phyloP scores from a whole-genome alignment of 768 basidiomycete genomes.

The Pulveroboletus sp. region DNA sequence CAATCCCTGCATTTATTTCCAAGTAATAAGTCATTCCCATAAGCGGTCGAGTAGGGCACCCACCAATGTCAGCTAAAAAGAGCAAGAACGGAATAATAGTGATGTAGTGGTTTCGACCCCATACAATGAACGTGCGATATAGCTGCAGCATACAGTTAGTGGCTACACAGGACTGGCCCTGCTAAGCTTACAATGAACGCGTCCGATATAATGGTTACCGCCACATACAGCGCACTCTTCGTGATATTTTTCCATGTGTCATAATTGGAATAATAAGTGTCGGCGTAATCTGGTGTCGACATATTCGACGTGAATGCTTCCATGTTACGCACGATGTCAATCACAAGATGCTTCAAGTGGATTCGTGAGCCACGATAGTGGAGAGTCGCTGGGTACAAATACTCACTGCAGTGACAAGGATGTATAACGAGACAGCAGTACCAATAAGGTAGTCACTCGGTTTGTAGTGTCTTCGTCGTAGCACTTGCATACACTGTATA shows the following conservation, averaged over 20 bases:
- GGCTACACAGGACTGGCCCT: not conserved
- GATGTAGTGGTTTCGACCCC: not conserved
- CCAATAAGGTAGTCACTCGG: not conserved
- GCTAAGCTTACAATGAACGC: conserved; percentile 1
- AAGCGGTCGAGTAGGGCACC: not conserved
- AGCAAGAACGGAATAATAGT: not conserved
- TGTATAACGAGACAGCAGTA: not conserved
- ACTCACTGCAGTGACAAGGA: conserved; percentile 1
- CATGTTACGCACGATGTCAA: conserved; percentile 2
- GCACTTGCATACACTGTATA: not conserved
- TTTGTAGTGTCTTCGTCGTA: not conserved
- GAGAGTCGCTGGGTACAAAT: too few species aligned
- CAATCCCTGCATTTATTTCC: not conserved
- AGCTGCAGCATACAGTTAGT: not conserved
- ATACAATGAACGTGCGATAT: conserved; percentile 3
- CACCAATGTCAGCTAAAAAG: conserved; percentile 1
- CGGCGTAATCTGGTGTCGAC: not conserved
- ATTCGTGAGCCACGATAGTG: not conserved
- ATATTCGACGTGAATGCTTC: conserved; percentile 1
- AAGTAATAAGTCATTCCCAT: not conserved
- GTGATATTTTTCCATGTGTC: not conserved
- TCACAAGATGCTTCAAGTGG: not conserved
- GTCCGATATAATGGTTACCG: not conserved
- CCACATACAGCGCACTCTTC: conserved; percentile 3
- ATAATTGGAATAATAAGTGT: not conserved